phyloP scores from a whole-genome alignment of 1,139 yeast species.

The Scheffersomyces insectosa region DNA sequence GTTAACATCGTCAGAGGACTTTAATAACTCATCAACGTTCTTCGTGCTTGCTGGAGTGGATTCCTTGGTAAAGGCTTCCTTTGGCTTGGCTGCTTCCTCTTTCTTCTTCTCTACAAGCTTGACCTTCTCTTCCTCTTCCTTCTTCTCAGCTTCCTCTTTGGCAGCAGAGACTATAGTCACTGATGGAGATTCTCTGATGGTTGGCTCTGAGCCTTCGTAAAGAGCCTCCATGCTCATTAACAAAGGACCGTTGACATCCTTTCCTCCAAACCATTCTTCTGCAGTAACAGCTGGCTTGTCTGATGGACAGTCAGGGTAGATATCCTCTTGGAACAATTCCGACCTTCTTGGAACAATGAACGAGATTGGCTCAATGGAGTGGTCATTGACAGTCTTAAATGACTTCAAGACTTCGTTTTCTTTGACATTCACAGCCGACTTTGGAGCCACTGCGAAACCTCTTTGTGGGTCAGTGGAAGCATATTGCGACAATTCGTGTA shows the following conservation, averaged over 20 bases:
- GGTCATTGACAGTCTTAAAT: slow-evolving; percentile 83
- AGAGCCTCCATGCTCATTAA: slow-evolving; percentile 73
- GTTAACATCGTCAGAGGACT: slow-evolving; percentile 39
- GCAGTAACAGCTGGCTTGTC: slow-evolving; percentile 75
- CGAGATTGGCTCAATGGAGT: slow-evolving; percentile 81
- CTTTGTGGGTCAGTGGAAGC: slow-evolving; percentile 92
- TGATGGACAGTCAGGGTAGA: slow-evolving; percentile 90
- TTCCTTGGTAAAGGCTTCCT: slow-evolving; percentile 8
- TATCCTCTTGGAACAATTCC: slow-evolving; percentile 89
- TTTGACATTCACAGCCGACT: slow-evolving; percentile 70
- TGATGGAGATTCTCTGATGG: slow-evolving; percentile 36
- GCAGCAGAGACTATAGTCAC: slow-evolving; percentile 26
- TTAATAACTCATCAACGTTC: slow-evolving; percentile 43
- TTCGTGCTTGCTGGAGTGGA: slow-evolving; percentile 14
- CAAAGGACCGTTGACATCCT: slow-evolving; percentile 79
- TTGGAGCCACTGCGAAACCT: slow-evolving; percentile 91
- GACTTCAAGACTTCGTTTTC: slow-evolving; percentile 83
- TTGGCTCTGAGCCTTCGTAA: slow-evolving; percentile 71
- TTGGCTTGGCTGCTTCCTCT: slow-evolving; percentile 5
- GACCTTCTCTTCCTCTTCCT: slow-evolving; percentile 21
- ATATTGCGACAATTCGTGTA: slow-evolving; percentile 81
- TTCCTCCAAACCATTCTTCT: slow-evolving; percentile 77
- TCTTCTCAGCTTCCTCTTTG: slow-evolving; percentile 22
- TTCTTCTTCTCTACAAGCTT: slow-evolving; percentile 16
- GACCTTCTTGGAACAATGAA: slow-evolving; percentile 92